A percentile compares a stretch with the other conserved stretches of the same genome.
These are phyloP conservation scores for Globisporangium emineosum DNA, from an alignment of 352 stramenopile species.

Conservation along the genomic window DNA sequence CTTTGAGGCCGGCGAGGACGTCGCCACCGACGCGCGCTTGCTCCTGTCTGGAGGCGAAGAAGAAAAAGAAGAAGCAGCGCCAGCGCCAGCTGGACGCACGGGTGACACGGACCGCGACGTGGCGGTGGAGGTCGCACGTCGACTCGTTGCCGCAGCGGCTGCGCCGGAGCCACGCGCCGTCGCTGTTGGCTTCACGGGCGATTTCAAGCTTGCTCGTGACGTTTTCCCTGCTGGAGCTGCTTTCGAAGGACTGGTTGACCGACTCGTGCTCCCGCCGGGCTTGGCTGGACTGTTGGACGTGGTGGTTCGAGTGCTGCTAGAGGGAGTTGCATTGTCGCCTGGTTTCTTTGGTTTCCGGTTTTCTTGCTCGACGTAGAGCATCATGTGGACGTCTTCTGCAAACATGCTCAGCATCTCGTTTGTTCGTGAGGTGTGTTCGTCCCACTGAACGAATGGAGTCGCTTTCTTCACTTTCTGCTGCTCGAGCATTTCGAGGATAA, in stretches of 20 bases:
- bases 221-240: neutral
- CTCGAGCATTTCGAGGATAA: slow-evolving; percentile 39
- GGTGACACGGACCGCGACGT: neutral
- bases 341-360: slow-evolving; percentile 55
- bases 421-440: slow-evolving; percentile 37
- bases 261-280: slow-evolving; percentile 8
- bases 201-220: slow-evolving; percentile 1
- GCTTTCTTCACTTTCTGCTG: slow-evolving; percentile 30
- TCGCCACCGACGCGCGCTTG: slow-evolving; percentile 11
- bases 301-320: neutral
- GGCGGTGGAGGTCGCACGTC: slow-evolving; percentile 8
- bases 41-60: slow-evolving; percentile 1
- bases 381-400: slow-evolving; percentile 53
- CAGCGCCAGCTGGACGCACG: neutral
- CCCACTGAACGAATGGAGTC: slow-evolving; percentile 44
- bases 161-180: slow-evolving; percentile 14
- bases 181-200: slow-evolving; percentile 8
- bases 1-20: slow-evolving; percentile 1
- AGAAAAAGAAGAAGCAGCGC: neutral
- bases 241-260: slow-evolving; percentile 5
- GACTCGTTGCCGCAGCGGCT: slow-evolving; percentile 8
- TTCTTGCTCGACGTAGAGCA: slow-evolving; percentile 53
- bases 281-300: slow-evolving; percentile 9
- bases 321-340: slow-evolving; percentile 2
- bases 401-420: slow-evolving; percentile 67